Evolutionary conservation across 108 stramenopile species (phyloP).

Genomic region (Stephanodiscus triporus): DNA sequence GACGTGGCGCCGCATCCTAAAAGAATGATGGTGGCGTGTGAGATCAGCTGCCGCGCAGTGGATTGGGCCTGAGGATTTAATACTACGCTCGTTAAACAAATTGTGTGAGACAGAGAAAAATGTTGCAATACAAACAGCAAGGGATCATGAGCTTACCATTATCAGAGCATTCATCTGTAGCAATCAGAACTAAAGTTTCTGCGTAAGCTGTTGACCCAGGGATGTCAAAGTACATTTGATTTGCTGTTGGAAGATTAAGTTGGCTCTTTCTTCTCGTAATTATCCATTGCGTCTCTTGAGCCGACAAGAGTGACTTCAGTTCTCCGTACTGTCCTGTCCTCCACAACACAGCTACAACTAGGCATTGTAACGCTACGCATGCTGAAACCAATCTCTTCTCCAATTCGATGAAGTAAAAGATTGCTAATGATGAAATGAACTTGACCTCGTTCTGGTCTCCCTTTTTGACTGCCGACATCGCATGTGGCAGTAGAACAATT

Average conservation of each 20-base stretch:
- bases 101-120: not conserved
- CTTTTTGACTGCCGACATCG: constrained; percentile 22
- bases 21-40: constrained; percentile 31
- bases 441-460: constrained; percentile 12
- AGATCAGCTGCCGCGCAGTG: constrained; percentile 25
- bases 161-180: constrained; percentile 5
- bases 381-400: constrained; percentile 18
- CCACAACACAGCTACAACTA: constrained; percentile 36
- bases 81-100: not conserved
- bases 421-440: constrained; percentile 22
- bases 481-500: constrained; percentile 33
- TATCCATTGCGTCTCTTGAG: constrained; percentile 28
- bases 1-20: constrained; percentile 19
- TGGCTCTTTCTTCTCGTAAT: constrained; percentile 27
- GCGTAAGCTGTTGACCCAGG: constrained; percentile 23
- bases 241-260: constrained; percentile 21
- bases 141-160: not conserved
- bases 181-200: constrained; percentile 28
- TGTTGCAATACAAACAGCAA: not conserved
- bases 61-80: not conserved
- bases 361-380: constrained; percentile 34
- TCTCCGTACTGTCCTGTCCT: constrained; percentile 8
- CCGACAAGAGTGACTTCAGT: constrained; percentile 24
- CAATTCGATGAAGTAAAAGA: constrained; percentile 36
- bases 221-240: constrained; percentile 26